phyloP scores from a whole-genome alignment of 1,284 basidiomycete species.

The Cryptococcus depauperatus region DNA sequence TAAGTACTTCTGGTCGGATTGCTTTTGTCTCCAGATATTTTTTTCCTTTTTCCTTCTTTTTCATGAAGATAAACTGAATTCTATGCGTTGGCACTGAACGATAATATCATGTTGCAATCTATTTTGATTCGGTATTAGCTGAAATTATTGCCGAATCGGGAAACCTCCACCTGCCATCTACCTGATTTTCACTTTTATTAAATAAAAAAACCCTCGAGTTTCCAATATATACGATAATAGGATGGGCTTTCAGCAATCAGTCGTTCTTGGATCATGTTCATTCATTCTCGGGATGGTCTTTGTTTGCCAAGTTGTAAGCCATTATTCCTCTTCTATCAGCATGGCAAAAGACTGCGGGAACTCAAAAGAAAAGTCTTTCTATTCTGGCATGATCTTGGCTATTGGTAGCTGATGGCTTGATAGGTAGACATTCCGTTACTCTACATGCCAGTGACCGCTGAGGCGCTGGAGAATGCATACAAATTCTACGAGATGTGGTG shows the following conservation, averaged over 20 bases:
- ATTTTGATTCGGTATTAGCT: no score
- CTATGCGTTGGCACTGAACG: no score
- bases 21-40: no score
- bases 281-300: conserved; percentile 83
- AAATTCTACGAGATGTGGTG: conserved; percentile 84
- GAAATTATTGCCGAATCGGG: no score
- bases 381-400: background rate
- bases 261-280: conserved; percentile 68
- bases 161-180: no score
- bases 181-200: no score
- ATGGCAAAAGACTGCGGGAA: background rate
- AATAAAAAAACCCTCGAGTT: no score
- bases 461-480: conserved; percentile 63
- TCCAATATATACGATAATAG: no score
- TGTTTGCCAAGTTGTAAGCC: conserved; percentile 56
- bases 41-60: no score
- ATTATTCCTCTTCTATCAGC: background rate
- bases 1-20: no score
- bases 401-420: background rate
- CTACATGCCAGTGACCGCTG: conserved; percentile 56
- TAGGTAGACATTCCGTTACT: conserved; percentile 77
- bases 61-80: no score
- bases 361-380: background rate
- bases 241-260: conserved; percentile 79
- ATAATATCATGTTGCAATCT: no score